Base-by-base conservation (phyloP, 495 filamentous ascomycete genomes). In the Xylaria venustula region DNA sequence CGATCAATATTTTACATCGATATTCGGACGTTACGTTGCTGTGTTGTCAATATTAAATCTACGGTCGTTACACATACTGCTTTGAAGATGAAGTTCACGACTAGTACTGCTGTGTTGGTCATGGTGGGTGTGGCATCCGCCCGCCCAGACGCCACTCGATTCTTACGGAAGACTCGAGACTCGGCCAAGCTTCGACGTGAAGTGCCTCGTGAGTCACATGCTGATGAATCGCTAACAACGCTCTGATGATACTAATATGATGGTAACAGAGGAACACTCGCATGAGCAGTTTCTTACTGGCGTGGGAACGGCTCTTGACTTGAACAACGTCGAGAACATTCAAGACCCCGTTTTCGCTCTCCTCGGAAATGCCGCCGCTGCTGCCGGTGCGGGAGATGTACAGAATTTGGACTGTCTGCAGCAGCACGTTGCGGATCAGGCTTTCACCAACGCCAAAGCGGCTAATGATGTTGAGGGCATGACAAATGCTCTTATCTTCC, bases 381-480 rank as follows among this genome's bases (percentile, higher is more conserved):
- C 78, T 20, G 61, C 67, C 7, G 86, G 85, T 19, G 82, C 82
- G 22, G 85, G 85, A 25, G 71, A 74, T 30, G 84, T 88, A 61
- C 67, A 75, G 22, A 81, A 88, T 65, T 61, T 81, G 42, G 84
- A 87, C 73, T 89, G 86, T 67, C 79, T 89, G 20, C 84, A 88
- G 68, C 85, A 88, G 71, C 84, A 82, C 50, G 79, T 83, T 22
- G 86, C 87, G 51, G 86, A 88, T 73, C 85, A 86, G 70, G 86
- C 86, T 63, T 88, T 88, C 71, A 87, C 86, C 70, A 89, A 89
- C 65, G 83, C 85, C 47, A 87, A 88, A 70, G 85, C 73, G 4
- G 83, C 82, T 48, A 77, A 77, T 30, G 83, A 88, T 66, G 66
- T 87, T 20, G 71, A 80, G 9, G 81, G 80, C 58, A 79, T 81